Evolutionary conservation across 768 basidiomycete genomes (phyloP).

Genomic region (Suillus placidus): DNA sequence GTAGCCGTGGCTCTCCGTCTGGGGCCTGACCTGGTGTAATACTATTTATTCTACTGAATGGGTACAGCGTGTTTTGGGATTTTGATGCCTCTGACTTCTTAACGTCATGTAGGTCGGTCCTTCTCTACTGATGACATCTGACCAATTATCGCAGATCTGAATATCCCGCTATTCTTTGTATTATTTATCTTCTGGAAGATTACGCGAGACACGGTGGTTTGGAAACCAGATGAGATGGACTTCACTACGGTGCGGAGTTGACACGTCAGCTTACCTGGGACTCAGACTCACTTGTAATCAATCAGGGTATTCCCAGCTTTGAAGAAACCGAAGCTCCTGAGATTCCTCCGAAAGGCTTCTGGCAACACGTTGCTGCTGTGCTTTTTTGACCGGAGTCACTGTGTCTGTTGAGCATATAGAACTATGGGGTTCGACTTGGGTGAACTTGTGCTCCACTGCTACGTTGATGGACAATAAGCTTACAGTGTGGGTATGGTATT

Average conservation of each 20-base stretch:
- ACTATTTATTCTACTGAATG: conserved; percentile 61
- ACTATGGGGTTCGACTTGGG: neutral
- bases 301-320: conserved; percentile 61
- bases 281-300: neutral
- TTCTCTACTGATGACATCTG: conserved; percentile 9
- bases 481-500: neutral
- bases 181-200: conserved; percentile 28
- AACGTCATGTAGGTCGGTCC: conserved; percentile 41
- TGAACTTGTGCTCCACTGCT: neutral
- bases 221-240: conserved; percentile 70
- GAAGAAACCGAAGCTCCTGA: conserved; percentile 68
- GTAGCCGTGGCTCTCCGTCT: conserved; percentile 63
- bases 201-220: conserved; percentile 31
- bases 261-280: neutral
- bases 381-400: conserved; percentile 46
- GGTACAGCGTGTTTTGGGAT: conserved; percentile 61
- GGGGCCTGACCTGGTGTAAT: conserved; percentile 66
- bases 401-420: neutral
- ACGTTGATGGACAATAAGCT: neutral
- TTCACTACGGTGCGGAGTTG: conserved; percentile 56
- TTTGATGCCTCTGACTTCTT: conserved; percentile 57
- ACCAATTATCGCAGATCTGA: conserved; percentile 33
- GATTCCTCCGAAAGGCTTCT: conserved; percentile 50
- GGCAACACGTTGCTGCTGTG: conserved; percentile 50
- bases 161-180: conserved; percentile 23